Percentiles rank a stretch among this genome's conserved stretches.
phyloP scores from a whole-genome alignment of 306 rosid genomes.

The Boehmeria nivea region DNA sequence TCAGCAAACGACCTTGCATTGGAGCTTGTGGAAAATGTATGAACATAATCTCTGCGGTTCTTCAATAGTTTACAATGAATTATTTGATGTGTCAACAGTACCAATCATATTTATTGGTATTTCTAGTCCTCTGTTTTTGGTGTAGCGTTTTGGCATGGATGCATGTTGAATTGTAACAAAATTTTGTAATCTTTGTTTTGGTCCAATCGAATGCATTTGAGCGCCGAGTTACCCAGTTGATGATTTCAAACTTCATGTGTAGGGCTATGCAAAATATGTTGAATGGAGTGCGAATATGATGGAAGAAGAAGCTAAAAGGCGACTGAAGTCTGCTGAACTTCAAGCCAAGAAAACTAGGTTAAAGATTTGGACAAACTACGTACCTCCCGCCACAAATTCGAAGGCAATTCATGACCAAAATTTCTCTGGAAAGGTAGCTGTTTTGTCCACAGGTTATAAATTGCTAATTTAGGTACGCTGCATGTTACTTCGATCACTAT shows the following conservation, averaged over 20 bases:
- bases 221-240: conserved; percentile 1
- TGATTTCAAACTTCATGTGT: neutral
- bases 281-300: conserved; percentile 99
- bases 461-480: conserved; percentile 1
- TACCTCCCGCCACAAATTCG: conserved; percentile 84
- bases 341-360: conserved; percentile 75
- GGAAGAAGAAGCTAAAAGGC: conserved; percentile 92
- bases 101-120: neutral
- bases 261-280: conserved; percentile 89
- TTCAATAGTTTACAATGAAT: conserved; percentile 8
- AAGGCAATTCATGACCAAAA: conserved; percentile 97
- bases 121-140: conserved; percentile 4
- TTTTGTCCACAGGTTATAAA: neutral
- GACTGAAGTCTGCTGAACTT: conserved; percentile 81
- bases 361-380: conserved; percentile 84
- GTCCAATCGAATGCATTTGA: neutral
- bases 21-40: conserved; percentile 89
- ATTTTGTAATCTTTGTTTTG: neutral
- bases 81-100: conserved; percentile 6
- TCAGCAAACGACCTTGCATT: conserved; percentile 86
- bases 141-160: conserved; percentile 18
- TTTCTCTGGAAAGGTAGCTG: conserved; percentile 83
- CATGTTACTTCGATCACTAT: neutral
- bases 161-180: conserved; percentile 12
- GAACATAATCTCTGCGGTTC: conserved; percentile 18